Evolutionary conservation across 2,329 filamentous ascomycete genomes (phyloP).

Genomic region (Aspergillus uvarum): DNA sequence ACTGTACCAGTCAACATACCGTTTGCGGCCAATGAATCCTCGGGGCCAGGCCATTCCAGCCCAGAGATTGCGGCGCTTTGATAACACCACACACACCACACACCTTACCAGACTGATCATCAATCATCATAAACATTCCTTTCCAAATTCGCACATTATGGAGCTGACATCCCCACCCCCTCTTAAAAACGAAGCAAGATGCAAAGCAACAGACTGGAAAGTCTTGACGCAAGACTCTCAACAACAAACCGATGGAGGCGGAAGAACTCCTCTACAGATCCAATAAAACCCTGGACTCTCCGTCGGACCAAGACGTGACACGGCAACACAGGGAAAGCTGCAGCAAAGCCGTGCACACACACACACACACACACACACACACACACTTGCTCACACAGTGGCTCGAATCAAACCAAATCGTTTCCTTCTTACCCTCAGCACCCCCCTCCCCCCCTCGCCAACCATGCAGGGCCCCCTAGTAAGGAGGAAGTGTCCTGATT

Average conservation of each 20-base stretch:
- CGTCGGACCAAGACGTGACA: conserved; percentile 14
- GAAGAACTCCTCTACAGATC: conserved; percentile 14
- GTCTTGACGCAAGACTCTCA: neutral
- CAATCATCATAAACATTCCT: neutral
- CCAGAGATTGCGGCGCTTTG: neutral
- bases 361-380: neutral
- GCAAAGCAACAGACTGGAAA: neutral
- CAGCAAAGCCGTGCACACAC: neutral
- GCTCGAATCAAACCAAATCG: conserved; percentile 2
- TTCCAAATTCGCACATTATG: neutral
- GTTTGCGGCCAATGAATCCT: conserved; percentile 14
- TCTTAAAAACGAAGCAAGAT: neutral
- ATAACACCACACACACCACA: neutral
- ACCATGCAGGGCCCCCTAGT: conserved; percentile 2
- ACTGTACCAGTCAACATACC: conserved; percentile 1
- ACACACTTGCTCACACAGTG: neutral
- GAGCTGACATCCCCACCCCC: neutral
- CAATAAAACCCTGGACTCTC: conserved; percentile 20
- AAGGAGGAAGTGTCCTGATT: neutral
- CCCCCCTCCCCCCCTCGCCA: neutral
- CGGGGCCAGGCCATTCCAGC: conserved; percentile 5
- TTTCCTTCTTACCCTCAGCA: neutral
- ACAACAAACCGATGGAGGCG: neutral
- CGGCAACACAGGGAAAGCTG: conserved; percentile 12
- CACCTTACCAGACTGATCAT: neutral